Base-by-base conservation (phyloP, 2,329 filamentous ascomycete genomes). In the Exophiala mesophila region DNA sequence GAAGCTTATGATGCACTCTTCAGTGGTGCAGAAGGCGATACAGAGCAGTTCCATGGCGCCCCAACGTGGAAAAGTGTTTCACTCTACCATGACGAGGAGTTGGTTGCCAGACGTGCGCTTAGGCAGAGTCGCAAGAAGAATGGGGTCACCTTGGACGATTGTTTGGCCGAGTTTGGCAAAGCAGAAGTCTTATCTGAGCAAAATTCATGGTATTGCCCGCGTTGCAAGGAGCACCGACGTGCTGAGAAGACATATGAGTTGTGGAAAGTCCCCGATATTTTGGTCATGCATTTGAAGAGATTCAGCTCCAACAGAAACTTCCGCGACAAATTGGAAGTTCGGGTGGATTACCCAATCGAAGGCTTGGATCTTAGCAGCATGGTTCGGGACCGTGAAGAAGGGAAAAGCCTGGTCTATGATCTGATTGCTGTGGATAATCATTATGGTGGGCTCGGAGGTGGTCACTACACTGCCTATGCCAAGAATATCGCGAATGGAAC, bases 211-310 rank as follows among this genome's bases (percentile, higher is more conserved):
- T 97, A 94, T 62, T 98, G 92, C 60, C 90, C 88, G 43, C 80
- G 88, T 20, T 98, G 92, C 74, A 97, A 97, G 63, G 87, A 95
- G 57, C 84, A 94, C 57, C 81, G 88, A 12, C 82, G 88, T 47
- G 92, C 92, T 15, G 89, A 83, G 67, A 98, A 98, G 71, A 96
- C 92, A 58, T 88, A 98, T 39, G 89, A 97, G 59, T 77, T 98
- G 13, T 98, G 92, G 92, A 96, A 90, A 59, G 83, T 86, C 2
- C 92, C 92, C 1, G 92, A 98, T 62, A 94, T 97, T 48, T 76
- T 98, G 12, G 84, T 97, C 31, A 84, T 96, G 49, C 92, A 98
- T 60, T 74, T 98, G 36, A 98, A 98, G 72, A 81, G 92, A 5
- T 98, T 98, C 63, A 94, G 88, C 60, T 88, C 85, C 17, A 84